Percentiles rank a stretch among this genome's conserved stretches.
Evolutionary conservation across 345 rosid species (phyloP).

Genomic region (Syzygium jambos): DNA sequence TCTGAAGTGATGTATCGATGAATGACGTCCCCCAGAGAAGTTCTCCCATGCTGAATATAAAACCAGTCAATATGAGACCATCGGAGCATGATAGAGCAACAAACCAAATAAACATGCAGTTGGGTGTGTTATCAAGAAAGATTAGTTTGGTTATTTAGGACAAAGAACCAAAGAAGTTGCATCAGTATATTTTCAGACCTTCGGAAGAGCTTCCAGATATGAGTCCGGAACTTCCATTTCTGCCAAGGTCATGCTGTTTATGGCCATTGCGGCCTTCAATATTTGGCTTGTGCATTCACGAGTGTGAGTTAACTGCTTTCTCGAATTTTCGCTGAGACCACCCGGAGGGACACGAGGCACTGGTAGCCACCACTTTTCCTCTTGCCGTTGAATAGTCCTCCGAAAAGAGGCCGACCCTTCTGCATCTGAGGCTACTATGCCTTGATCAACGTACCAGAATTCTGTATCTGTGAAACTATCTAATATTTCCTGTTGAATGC

Average conservation of each 20-base stretch:
- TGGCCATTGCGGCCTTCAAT: slow-evolving; percentile 94
- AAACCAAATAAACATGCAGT: background rate
- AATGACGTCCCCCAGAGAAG: slow-evolving; percentile 76
- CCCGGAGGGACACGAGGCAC: slow-evolving; percentile 82
- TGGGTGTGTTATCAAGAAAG: background rate
- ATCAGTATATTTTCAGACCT: slow-evolving; percentile 29
- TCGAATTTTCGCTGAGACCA: slow-evolving; percentile 72
- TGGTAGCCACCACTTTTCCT: slow-evolving; percentile 99
- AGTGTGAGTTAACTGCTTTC: slow-evolving; percentile 65
- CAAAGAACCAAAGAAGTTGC: background rate
- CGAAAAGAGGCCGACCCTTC: slow-evolving; percentile 89
- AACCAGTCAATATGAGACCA: background rate
- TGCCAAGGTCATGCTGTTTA: slow-evolving; percentile 52
- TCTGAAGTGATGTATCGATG: slow-evolving; percentile 77
- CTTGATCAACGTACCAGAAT: slow-evolving; percentile 98
- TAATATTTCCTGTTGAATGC: slow-evolving; percentile 51
- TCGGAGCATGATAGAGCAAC: background rate
- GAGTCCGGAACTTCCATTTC: slow-evolving; percentile 96
- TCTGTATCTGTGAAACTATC: slow-evolving; percentile 68
- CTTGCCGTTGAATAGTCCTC: slow-evolving; percentile 68
- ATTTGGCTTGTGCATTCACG: slow-evolving; percentile 81
- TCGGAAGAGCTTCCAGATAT: slow-evolving; percentile 80
- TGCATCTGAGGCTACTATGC: slow-evolving; percentile 62
- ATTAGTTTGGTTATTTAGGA: background rate
- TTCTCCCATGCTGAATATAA: slow-evolving; percentile 70